Conservation (phyloP, 192 early-diverging fungal species). For the Entomortierella parvispora region DNA sequence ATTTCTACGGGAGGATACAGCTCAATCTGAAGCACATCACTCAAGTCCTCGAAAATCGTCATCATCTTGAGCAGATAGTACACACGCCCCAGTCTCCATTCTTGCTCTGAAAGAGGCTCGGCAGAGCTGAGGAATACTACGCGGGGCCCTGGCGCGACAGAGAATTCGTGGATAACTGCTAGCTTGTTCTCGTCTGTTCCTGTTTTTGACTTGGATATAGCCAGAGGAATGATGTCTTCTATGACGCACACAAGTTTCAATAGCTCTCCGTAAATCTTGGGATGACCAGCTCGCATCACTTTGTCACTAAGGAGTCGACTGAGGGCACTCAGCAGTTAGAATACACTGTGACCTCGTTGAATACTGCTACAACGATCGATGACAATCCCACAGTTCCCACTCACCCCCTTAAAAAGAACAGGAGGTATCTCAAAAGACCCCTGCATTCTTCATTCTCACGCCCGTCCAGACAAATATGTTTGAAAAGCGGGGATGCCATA, state of each 20-base stretch:
- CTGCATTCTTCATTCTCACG: slow-evolving; percentile 11
- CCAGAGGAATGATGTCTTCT: slow-evolving; percentile 22
- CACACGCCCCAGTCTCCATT: slow-evolving; percentile 30
- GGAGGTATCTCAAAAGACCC: slow-evolving; percentile 11
- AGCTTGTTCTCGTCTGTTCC: slow-evolving; percentile 12
- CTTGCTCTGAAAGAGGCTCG: slow-evolving; percentile 17
- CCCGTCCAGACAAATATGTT: slow-evolving; percentile 3
- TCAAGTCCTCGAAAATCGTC: slow-evolving; percentile 31
- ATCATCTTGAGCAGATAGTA: slow-evolving; percentile 26
- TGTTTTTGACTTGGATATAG: background rate
- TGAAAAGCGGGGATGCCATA: slow-evolving; percentile 14
- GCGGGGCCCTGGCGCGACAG: slow-evolving; percentile 12
- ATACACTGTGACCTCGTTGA: background rate
- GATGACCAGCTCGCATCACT: slow-evolving; percentile 12
- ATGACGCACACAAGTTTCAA: slow-evolving; percentile 16
- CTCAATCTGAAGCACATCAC: slow-evolving; percentile 18
- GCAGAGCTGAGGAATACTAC: background rate
- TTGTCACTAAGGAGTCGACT: slow-evolving; percentile 30
- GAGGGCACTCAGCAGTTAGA: background rate
- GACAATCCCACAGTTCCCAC: background rate
- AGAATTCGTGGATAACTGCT: slow-evolving; percentile 15
- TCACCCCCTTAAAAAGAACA: slow-evolving; percentile 40
- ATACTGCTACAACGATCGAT: background rate
- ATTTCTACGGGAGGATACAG: slow-evolving; percentile 15
- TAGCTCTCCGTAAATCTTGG: slow-evolving; percentile 13